A percentile compares a stretch with the other conserved stretches of the same genome.
These are phyloP conservation scores for Phytophthora ramorum DNA, from an alignment of 352 stramenopile genomes.

Conservation along the genomic window DNA sequence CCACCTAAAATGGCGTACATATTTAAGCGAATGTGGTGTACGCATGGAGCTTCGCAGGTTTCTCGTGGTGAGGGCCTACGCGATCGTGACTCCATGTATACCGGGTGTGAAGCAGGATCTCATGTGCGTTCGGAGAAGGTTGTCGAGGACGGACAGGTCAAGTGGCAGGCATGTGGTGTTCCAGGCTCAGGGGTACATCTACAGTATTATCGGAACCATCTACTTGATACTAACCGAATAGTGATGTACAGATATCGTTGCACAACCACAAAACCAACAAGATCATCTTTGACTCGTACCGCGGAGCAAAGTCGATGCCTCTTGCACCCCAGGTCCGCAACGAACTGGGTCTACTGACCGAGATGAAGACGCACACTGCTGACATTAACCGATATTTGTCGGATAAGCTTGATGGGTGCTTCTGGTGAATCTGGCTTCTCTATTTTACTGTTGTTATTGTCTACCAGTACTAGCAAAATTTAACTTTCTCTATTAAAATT, in stretches of 20 bases:
- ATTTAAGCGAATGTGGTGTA: background rate
- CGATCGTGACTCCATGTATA: background rate
- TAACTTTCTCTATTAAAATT: background rate
- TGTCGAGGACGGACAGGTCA: background rate
- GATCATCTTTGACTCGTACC: constrained; percentile 6
- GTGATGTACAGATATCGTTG: background rate
- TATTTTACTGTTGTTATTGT: background rate
- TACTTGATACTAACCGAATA: too few species aligned
- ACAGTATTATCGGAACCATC: background rate
- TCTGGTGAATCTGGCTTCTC: background rate
- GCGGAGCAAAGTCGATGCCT: constrained; percentile 4
- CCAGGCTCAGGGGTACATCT: background rate
- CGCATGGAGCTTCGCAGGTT: background rate
- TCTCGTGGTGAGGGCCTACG: background rate
- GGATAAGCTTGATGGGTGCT: constrained; percentile 13
- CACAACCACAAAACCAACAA: constrained; percentile 10
- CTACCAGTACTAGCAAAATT: background rate
- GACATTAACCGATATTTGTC: constrained; percentile 12
- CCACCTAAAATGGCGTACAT: background rate
- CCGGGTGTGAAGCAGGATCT: background rate
- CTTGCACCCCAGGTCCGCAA: background rate
- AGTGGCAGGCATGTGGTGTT: background rate
- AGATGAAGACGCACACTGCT: constrained; percentile 7
- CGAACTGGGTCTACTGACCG: constrained; percentile 4
- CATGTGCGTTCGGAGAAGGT: background rate